Evolutionary conservation across 1,139 yeast genomes (phyloP), one percentile per base, ranked within the genome.

Genomic region (Debaryomyces sp.): DNA sequence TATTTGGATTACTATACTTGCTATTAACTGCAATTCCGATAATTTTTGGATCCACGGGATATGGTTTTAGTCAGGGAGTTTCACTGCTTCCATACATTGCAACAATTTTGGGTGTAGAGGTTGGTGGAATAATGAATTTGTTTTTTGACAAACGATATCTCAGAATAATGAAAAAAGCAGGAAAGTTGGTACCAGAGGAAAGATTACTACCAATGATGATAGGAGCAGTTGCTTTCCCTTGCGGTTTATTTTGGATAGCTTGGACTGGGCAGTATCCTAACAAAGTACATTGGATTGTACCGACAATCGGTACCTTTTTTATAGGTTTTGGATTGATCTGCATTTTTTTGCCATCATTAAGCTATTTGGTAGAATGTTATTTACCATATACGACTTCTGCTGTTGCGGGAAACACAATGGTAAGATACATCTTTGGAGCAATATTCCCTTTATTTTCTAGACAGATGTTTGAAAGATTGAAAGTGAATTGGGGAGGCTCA

Each of bases 381-480:
- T 70, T 85, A 52, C 62, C 81, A 46, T 83, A 84, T 9, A 24
- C 27, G 4, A 94, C 95, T 2, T 87, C 96, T 26, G 97, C 97
- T 1, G 73, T 91, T 55, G 96, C 97, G 3, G 97, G 87, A n/a
- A 89, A 89, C 64, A 85, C 96, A 0, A 84, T 91, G 59, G 64
- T 85, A 55, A 80, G 91, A 73, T 82, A 89, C 2, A 67, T 76
- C n/a, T 77, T 78, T 62, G 83, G 82, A 35, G 82, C 78, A 40
- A 76, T 70, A 6, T 73, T 78, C 64, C 78, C 83, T 35, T 71
- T 78, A 48, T 71, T 71, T 59, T 81, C 85, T 2, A 70, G 75
- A 30, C 85, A 78, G 63, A 84, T 91, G 96, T 89, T 89, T 68
- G 66, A 73, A 12, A 79, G 77, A 54, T 77, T 91, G 82, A 86